Evolutionary conservation across 306 rosid species (phyloP).

Genomic region (Trifolium pratense): DNA sequence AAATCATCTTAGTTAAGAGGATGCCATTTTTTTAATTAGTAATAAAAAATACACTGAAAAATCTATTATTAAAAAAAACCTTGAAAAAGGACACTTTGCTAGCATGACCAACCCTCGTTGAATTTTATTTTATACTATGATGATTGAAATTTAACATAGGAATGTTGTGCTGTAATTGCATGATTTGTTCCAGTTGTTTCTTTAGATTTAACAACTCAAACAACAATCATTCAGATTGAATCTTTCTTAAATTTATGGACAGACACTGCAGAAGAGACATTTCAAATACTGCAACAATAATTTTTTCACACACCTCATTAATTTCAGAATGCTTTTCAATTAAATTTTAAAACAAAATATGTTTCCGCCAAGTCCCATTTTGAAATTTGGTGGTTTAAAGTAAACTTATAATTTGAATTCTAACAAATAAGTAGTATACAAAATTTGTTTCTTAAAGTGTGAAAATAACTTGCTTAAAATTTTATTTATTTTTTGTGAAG

Average conservation of each 20-base stretch:
- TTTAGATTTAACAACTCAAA: slow-evolving; percentile 1
- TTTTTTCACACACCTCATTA: neutral
- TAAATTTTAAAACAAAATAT: too few species aligned
- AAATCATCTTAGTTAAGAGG: too few species aligned
- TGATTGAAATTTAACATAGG: slow-evolving; percentile 7
- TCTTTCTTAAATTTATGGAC: neutral
- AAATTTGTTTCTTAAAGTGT: too few species aligned
- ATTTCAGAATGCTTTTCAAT: too few species aligned
- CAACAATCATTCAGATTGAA: neutral
- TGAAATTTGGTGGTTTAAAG: too few species aligned
- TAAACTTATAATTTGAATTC: too few species aligned
- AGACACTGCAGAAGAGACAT: slow-evolving; percentile 1
- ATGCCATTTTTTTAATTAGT: too few species aligned
- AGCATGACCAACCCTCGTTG: slow-evolving; percentile 2
- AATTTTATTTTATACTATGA: neutral
- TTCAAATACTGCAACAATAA: neutral
- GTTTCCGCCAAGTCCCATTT: too few species aligned
- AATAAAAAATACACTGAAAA: too few species aligned
- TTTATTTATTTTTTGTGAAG: too few species aligned
- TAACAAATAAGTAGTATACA: too few species aligned
- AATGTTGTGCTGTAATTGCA: neutral
- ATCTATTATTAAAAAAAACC: neutral
- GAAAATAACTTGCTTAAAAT: too few species aligned
- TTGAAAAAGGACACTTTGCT: neutral
- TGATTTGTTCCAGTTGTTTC: neutral